Conservation (phyloP, 2,329 filamentous ascomycete genomes). For the Sclerotinia spermophila region DNA sequence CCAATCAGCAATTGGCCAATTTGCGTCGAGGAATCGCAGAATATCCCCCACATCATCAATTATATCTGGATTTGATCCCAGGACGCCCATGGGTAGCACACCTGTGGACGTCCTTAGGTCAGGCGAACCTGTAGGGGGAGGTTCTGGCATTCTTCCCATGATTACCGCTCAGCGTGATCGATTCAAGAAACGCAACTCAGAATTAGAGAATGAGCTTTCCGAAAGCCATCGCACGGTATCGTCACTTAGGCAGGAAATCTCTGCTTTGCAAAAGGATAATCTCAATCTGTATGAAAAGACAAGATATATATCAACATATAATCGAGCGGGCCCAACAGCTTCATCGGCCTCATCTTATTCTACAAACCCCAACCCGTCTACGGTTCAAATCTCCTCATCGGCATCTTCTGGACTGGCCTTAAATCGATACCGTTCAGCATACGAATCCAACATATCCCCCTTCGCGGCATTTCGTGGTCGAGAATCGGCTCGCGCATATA, state of each 20-base stretch:
- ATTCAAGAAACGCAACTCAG: slow-evolving; percentile 92
- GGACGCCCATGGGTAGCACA: slow-evolving; percentile 45
- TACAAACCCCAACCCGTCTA: slow-evolving; percentile 71
- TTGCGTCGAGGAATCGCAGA: slow-evolving; percentile 54
- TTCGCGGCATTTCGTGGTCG: slow-evolving; percentile 95
- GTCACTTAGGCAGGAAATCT: slow-evolving; percentile 83
- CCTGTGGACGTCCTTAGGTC: slow-evolving; percentile 55
- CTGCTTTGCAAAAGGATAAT: slow-evolving; percentile 92
- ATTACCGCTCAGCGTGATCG: slow-evolving; percentile 95
- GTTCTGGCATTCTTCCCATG: slow-evolving; percentile 93
- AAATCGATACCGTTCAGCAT: slow-evolving; percentile 85
- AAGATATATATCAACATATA: slow-evolving; percentile 92
- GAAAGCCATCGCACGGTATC: slow-evolving; percentile 79
- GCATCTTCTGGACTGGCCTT: slow-evolving; percentile 63
- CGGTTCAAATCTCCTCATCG: slow-evolving; percentile 58
- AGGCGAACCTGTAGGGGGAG: slow-evolving; percentile 66
- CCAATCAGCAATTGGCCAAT: slow-evolving; percentile 51
- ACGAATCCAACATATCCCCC: slow-evolving; percentile 92
- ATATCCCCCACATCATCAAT: slow-evolving; percentile 95
- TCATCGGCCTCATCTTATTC: slow-evolving; percentile 64
- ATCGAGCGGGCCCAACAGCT: slow-evolving; percentile 59
- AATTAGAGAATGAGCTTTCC: slow-evolving; percentile 86
- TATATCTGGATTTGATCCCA: slow-evolving; percentile 90
- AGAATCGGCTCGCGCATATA: slow-evolving; percentile 85
- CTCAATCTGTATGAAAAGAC: slow-evolving; percentile 96